Conservation (phyloP, 2,329 filamentous ascomycete genomes). For the Epichloe hybrida region DNA sequence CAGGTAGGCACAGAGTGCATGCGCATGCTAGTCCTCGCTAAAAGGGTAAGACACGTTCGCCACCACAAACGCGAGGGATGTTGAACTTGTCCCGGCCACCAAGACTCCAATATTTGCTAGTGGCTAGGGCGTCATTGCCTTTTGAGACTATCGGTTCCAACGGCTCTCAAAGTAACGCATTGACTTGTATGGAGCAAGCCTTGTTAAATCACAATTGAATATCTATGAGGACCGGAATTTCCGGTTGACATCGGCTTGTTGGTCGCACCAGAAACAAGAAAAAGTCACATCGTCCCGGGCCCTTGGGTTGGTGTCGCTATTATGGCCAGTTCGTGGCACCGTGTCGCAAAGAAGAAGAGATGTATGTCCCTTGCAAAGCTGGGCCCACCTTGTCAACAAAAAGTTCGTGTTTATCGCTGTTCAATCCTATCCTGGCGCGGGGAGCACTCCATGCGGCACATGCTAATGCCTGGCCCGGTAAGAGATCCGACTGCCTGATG, state of each 20-base stretch:
- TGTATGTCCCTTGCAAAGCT: background rate
- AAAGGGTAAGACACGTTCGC: background rate
- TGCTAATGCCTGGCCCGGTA: too few species aligned
- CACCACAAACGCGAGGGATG: background rate
- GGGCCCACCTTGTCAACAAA: background rate
- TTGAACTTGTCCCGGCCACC: background rate
- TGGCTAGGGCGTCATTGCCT: too few species aligned
- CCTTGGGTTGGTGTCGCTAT: background rate
- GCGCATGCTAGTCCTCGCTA: background rate
- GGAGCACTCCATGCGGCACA: too few species aligned
- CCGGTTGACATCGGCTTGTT: background rate
- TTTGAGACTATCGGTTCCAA: too few species aligned
- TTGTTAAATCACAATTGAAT: background rate
- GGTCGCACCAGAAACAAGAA: background rate
- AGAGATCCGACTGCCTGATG: too few species aligned
- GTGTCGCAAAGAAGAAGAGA: background rate
- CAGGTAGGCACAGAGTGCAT: too few species aligned
- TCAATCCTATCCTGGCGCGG: too few species aligned
- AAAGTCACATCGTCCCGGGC: background rate
- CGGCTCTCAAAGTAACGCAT: too few species aligned
- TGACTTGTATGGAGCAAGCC: too few species aligned
- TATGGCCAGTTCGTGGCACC: background rate
- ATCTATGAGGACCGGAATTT: background rate
- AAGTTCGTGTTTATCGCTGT: too few species aligned
- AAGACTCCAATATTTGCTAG: too few species aligned